A percentile compares a stretch with the other conserved stretches of the same genome.
phyloP scores from a whole-genome alignment of 1,139 yeast species.

The Yamadazyma blattariae region DNA sequence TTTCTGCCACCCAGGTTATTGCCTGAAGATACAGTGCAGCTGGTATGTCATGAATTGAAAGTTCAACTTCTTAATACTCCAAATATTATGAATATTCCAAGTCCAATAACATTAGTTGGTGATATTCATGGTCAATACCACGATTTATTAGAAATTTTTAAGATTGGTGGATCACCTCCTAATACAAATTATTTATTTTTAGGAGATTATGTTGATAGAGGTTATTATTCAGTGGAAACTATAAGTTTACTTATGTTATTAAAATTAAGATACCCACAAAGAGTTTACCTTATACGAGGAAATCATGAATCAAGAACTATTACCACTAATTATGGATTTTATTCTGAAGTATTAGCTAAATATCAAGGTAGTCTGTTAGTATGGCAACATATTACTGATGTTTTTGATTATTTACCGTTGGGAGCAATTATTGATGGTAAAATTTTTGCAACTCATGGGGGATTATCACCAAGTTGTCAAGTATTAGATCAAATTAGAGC shows the following conservation, averaged over 20 bases:
- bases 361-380: slow-evolving; percentile 75
- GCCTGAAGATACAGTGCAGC: slow-evolving; percentile 42
- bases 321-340: slow-evolving; percentile 94
- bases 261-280: slow-evolving; percentile 79
- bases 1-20: slow-evolving; percentile 44
- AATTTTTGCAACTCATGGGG: slow-evolving; percentile 97
- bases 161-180: slow-evolving; percentile 91
- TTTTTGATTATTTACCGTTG: slow-evolving; percentile 86
- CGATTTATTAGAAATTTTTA: slow-evolving; percentile 86
- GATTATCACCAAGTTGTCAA: slow-evolving; percentile 90
- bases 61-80: slow-evolving; percentile 38
- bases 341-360: slow-evolving; percentile 88
- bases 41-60: slow-evolving; percentile 42
- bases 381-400: slow-evolving; percentile 87
- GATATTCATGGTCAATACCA: slow-evolving; percentile 98
- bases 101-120: slow-evolving; percentile 97
- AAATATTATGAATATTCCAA: slow-evolving; percentile 76
- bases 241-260: slow-evolving; percentile 79
- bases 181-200: slow-evolving; percentile 87
- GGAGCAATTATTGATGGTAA: slow-evolving; percentile 92
- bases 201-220: slow-evolving; percentile 92
- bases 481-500: slow-evolving; percentile 88
- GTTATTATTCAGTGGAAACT: slow-evolving; percentile 89
- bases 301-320: slow-evolving; percentile 96
- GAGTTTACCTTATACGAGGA: slow-evolving; percentile 82